Evolutionary conservation across 805 yeast species (phyloP).

Genomic region (Barnettozyma sp.): DNA sequence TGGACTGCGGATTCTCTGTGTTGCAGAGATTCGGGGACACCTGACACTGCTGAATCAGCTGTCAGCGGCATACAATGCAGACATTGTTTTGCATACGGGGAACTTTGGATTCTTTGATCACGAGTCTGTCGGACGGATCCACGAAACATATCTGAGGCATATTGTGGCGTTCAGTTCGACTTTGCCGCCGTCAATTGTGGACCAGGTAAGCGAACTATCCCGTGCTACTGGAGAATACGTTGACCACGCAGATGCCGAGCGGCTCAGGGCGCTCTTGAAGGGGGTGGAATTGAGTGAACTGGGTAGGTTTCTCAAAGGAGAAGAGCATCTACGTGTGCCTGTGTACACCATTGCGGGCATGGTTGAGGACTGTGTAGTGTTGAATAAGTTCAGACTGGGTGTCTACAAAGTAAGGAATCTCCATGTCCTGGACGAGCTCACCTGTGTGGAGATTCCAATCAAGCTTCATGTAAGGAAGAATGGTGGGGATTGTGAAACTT

Average conservation of each 20-base stretch:
- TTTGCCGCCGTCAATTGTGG: slow-evolving; percentile 40
- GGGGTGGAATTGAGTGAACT: slow-evolving; percentile 44
- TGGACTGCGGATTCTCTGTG: slow-evolving; percentile 37
- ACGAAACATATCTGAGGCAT: slow-evolving; percentile 53
- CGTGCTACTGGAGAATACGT: slow-evolving; percentile 37
- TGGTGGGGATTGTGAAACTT: too few species aligned
- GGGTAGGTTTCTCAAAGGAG: slow-evolving; percentile 40
- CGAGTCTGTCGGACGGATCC: slow-evolving; percentile 45
- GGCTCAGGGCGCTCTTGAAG: slow-evolving; percentile 29
- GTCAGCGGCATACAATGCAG: slow-evolving; percentile 41
- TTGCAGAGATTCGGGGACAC: slow-evolving; percentile 54
- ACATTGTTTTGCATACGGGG: slow-evolving; percentile 62
- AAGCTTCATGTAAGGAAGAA: too few species aligned
- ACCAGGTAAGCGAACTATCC: slow-evolving; percentile 46
- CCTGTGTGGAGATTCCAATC: slow-evolving; percentile 33
- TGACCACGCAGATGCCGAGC: slow-evolving; percentile 28
- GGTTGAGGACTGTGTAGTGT: slow-evolving; percentile 63
- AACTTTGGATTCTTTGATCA: slow-evolving; percentile 70
- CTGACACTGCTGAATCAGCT: slow-evolving; percentile 42
- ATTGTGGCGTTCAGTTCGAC: slow-evolving; percentile 62
- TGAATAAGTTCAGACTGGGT: slow-evolving; percentile 55
- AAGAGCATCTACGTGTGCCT: slow-evolving; percentile 42
- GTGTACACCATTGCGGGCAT: slow-evolving; percentile 76
- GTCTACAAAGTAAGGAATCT: slow-evolving; percentile 49
- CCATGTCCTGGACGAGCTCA: slow-evolving; percentile 52